These are phyloP conservation scores for Chaetomidium leptoderma DNA, from an alignment of 495 filamentous ascomycete species.

Conservation along the genomic window DNA sequence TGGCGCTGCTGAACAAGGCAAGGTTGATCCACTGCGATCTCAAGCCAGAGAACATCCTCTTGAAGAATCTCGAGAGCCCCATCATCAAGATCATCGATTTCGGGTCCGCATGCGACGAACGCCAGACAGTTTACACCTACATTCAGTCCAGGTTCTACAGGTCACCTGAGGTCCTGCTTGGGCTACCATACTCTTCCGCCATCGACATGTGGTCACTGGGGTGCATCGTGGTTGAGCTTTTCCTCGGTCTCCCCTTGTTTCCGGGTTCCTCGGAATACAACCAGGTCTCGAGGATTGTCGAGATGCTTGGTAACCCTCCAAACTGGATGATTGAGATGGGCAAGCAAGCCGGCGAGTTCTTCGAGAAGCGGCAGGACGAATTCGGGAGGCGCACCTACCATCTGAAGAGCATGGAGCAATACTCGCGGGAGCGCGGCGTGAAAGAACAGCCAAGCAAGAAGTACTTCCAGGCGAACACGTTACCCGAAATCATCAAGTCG, in stretches of 20 bases:
- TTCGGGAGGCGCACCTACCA: conserved; percentile 86
- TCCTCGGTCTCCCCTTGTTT: conserved; percentile 91
- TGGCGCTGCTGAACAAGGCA: conserved; percentile 92
- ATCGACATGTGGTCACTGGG: conserved; percentile 99
- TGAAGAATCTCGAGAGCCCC: conserved; percentile 98
- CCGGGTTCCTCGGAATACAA: conserved; percentile 99
- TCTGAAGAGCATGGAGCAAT: conserved; percentile 95
- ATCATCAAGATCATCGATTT: conserved; percentile 99
- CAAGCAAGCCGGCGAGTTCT: conserved; percentile 96
- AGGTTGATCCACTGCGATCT: conserved; percentile 97
- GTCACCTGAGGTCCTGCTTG: conserved; percentile 91
- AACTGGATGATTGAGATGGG: conserved; percentile 99
- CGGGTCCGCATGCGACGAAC: conserved; percentile 95
- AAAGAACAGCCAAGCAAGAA: conserved; percentile 99
- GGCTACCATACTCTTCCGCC: conserved; percentile 93
- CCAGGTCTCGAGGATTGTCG: conserved; percentile 92
- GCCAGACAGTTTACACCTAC: conserved; percentile 98
- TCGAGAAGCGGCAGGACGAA: conserved; percentile 87
- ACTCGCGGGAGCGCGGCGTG: conserved; percentile 86
- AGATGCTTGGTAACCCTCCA: conserved; percentile 95
- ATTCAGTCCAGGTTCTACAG: conserved; percentile 99
- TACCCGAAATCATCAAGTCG: conserved; percentile 94
- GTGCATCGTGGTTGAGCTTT: conserved; percentile 97
- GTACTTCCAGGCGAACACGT: conserved; percentile 89
- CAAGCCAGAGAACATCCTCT: conserved; percentile 96